phyloP scores from a whole-genome alignment of 805 yeast species.

The Maudiozyma barnettii region DNA sequence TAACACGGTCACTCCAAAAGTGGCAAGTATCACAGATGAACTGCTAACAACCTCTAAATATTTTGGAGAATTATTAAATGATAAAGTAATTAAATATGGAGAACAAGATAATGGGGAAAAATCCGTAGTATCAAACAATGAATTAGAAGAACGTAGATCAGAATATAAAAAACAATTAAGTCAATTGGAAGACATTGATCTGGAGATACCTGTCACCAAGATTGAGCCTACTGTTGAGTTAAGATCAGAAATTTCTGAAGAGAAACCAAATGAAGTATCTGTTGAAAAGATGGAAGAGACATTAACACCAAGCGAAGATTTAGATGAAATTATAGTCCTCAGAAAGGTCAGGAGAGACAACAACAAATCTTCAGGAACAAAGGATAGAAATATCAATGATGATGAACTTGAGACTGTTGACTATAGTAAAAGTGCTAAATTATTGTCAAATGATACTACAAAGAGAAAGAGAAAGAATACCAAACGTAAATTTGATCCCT shows the following conservation, averaged over 20 bases:
- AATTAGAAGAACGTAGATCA: slow-evolving; percentile 12
- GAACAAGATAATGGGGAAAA: slow-evolving; percentile 1
- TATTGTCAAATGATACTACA: slow-evolving; percentile 21
- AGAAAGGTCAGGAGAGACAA: slow-evolving; percentile 19
- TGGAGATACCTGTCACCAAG: not conserved
- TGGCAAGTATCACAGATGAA: not conserved
- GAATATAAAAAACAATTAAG: slow-evolving; percentile 10
- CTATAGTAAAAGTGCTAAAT: slow-evolving; percentile 36
- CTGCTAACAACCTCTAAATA: slow-evolving; percentile 2
- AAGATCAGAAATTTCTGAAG: slow-evolving; percentile 1
- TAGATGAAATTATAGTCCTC: slow-evolving; percentile 35
- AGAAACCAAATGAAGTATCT: not conserved
- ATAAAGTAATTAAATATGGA: slow-evolving; percentile 6
- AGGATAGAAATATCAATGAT: slow-evolving; percentile 2
- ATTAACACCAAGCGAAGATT: slow-evolving; percentile 11
- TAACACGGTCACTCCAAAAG: not conserved
- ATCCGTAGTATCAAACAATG: slow-evolving; percentile 5
- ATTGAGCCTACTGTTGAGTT: not conserved
- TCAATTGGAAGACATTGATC: slow-evolving; percentile 12
- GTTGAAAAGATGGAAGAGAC: not conserved
- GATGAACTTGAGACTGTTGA: slow-evolving; percentile 31
- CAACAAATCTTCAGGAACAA: not conserved
- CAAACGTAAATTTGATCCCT: slow-evolving; percentile 53
- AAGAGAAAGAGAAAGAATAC: slow-evolving; percentile 10
- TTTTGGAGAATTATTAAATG: slow-evolving; percentile 8